phyloP scores from a whole-genome alignment of 2,329 filamentous ascomycete species.

The Sphaerulina populicola region DNA sequence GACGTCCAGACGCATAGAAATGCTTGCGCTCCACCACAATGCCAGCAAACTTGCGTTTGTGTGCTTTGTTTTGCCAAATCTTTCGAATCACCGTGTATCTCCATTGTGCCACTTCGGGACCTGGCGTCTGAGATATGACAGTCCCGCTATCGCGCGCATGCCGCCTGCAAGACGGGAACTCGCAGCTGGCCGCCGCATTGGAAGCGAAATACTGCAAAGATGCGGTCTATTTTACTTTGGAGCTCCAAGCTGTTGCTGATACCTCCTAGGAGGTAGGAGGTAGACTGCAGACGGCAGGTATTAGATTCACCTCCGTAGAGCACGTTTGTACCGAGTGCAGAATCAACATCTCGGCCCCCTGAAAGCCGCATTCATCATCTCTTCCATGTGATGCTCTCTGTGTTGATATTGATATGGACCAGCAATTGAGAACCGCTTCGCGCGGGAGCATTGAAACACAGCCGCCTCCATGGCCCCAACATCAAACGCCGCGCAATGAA shows the following conservation, averaged over 20 bases:
- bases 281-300: neutral
- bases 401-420: neutral
- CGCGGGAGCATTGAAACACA: neutral
- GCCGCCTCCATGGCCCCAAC: slow-evolving; percentile 6
- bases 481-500: slow-evolving; percentile 10
- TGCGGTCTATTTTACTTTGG: neutral
- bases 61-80: slow-evolving; percentile 2
- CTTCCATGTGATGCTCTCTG: neutral
- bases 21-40: slow-evolving; percentile 9
- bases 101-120: neutral
- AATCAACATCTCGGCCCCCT: slow-evolving; percentile 4
- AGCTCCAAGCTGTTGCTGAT: slow-evolving; percentile 1
- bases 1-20: slow-evolving; percentile 15
- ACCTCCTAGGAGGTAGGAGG: too few relatives aligned
- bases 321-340: neutral
- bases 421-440: neutral
- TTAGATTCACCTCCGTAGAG: neutral
- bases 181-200: neutral
- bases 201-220: slow-evolving; percentile 2
- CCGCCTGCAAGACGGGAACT: slow-evolving; percentile 3
- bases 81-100: neutral
- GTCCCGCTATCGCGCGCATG: neutral
- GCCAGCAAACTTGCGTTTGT: slow-evolving; percentile 17
- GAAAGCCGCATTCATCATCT: neutral
- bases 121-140: slow-evolving; percentile 8